A percentile compares a stretch with the other conserved stretches of the same genome.
phyloP scores from a whole-genome alignment of 805 yeast species.

The Wickerhamiella kurtzmanii region DNA sequence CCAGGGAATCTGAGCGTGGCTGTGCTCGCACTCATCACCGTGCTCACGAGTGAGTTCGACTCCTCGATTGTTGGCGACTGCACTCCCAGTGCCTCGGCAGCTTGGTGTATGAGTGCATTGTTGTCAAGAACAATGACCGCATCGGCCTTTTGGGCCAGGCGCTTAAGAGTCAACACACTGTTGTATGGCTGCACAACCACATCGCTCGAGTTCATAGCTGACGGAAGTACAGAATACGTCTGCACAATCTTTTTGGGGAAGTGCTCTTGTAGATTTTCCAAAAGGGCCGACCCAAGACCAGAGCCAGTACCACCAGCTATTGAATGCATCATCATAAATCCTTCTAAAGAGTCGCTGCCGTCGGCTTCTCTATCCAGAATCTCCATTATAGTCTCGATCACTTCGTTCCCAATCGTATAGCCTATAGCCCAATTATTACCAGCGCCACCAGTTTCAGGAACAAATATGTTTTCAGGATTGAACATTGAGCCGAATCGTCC shows the following conservation, averaged over 20 bases:
- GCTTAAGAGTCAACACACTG: slow-evolving; percentile 63
- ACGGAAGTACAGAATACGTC: slow-evolving; percentile 77
- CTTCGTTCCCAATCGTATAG: slow-evolving; percentile 53
- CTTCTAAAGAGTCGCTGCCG: slow-evolving; percentile 76
- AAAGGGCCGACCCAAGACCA: slow-evolving; percentile 73
- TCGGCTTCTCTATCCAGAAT: slow-evolving; percentile 84
- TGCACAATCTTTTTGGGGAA: slow-evolving; percentile 71
- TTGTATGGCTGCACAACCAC: slow-evolving; percentile 98
- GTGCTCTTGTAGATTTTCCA: slow-evolving; percentile 68
- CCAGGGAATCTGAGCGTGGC: slow-evolving; percentile 85
- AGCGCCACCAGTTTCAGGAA: slow-evolving; percentile 60
- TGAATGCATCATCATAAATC: slow-evolving; percentile 82
- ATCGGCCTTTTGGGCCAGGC: slow-evolving; percentile 76
- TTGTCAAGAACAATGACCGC: slow-evolving; percentile 85
- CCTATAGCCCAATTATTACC: slow-evolving; percentile 96
- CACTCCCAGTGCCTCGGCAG: slow-evolving; percentile 45
- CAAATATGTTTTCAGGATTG: slow-evolving; percentile 69
- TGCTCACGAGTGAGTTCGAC: slow-evolving; percentile 72
- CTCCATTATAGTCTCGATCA: slow-evolving; percentile 62
- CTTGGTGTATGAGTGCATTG: slow-evolving; percentile 63
- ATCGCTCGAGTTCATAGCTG: slow-evolving; percentile 40
- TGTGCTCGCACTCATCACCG: slow-evolving; percentile 71
- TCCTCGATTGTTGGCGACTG: slow-evolving; percentile 57
- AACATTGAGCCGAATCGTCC: slow-evolving; percentile 47
- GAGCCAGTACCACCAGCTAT: slow-evolving; percentile 99